Conservation (phyloP, 192 early-diverging fungal genomes). For the Coemansia javaensis region DNA sequence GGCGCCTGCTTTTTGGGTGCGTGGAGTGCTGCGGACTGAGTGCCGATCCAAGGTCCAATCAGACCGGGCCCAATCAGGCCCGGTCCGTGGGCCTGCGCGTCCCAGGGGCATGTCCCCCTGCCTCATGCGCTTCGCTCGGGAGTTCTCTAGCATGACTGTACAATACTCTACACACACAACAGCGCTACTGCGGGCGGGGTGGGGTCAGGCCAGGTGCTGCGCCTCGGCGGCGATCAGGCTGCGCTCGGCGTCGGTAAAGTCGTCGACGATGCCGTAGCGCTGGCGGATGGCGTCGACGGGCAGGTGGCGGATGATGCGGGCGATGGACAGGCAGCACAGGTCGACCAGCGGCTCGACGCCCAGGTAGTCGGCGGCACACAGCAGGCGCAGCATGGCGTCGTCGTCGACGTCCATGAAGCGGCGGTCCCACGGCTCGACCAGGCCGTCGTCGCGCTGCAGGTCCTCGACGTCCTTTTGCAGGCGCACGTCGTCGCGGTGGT, state of each 20-base stretch:
- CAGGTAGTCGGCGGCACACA: conserved; percentile 78
- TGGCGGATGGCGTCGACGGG: conserved; percentile 80
- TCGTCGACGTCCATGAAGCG: conserved; percentile 66
- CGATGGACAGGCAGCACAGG: conserved; percentile 88
- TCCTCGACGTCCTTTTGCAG: conserved; percentile 14
- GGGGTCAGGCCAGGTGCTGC: conserved; percentile 49
- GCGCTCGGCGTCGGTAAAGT: conserved; percentile 93
- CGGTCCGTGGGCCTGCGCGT: no score
- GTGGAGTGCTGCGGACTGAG: no score
- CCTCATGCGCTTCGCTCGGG: no score
- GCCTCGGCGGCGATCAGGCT: conserved; percentile 71
- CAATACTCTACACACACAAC: neutral
- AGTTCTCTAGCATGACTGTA: no score
- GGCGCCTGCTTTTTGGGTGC: no score
- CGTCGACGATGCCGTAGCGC: conserved; percentile 89
- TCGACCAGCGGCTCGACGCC: conserved; percentile 92
- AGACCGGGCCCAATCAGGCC: no score
- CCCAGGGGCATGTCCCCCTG: no score
- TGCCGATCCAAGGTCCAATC: no score
- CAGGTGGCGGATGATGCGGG: conserved; percentile 92
- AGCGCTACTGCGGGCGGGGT: neutral
- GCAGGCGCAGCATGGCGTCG: conserved; percentile 63
- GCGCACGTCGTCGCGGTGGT: conserved; percentile 67
- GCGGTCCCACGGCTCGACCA: conserved; percentile 72
- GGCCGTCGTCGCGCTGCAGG: conserved; percentile 51